Conservation (phyloP, 768 basidiomycete species). For the Leucosporidium yakuticum region DNA sequence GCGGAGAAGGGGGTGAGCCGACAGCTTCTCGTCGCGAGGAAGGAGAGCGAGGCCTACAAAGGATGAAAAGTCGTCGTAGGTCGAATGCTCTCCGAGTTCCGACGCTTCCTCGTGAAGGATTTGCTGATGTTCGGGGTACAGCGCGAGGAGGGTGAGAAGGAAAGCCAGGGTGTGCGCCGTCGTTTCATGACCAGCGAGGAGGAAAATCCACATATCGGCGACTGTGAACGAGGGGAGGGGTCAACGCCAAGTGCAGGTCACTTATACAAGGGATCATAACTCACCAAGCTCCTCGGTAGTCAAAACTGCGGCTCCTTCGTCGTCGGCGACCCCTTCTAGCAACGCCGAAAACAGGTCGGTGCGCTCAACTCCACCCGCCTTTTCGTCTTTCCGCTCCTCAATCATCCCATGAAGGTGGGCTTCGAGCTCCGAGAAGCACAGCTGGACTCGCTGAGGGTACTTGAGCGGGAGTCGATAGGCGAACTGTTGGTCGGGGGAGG, state of each 20-base stretch:
- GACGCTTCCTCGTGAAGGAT: constrained; percentile 51
- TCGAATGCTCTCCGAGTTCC: not conserved
- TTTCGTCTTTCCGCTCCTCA: constrained; percentile 1
- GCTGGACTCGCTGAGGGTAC: constrained; percentile 1
- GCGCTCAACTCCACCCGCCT: constrained; percentile 15
- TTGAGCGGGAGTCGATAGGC: constrained; percentile 8
- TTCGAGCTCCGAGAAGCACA: constrained; percentile 17
- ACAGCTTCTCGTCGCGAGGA: not conserved
- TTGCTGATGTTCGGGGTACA: constrained; percentile 51
- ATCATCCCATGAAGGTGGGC: constrained; percentile 16
- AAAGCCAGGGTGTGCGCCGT: constrained; percentile 53
- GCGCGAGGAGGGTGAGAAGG: constrained; percentile 50
- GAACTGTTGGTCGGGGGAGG: constrained; percentile 6
- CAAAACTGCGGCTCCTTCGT: not conserved
- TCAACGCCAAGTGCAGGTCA: constrained; percentile 22
- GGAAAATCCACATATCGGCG: constrained; percentile 47
- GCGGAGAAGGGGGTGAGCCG: not conserved
- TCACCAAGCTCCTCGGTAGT: not conserved
- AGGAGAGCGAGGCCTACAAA: not conserved
- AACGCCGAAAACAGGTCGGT: constrained; percentile 28
- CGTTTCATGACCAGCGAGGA: constrained; percentile 58
- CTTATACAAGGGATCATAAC: not conserved
- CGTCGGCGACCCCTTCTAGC: constrained; percentile 7
- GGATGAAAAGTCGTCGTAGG: not conserved
- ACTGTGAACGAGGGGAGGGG: not conserved